Conservation (phyloP, 192 early-diverging fungal genomes). For the Umbelopsis ramanniana region DNA sequence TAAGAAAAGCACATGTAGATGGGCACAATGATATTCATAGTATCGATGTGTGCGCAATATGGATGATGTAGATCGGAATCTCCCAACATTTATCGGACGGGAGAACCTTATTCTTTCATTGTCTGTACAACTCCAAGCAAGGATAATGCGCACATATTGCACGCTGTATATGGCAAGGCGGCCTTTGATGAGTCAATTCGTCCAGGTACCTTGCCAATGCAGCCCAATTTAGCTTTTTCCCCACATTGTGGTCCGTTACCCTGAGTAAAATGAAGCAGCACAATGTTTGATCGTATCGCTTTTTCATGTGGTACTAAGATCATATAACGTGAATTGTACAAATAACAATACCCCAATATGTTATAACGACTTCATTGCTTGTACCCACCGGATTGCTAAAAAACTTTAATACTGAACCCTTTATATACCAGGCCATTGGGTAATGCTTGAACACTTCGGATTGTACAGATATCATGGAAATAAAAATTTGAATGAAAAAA, state of each 20-base stretch:
- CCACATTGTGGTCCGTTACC: too few relatives aligned
- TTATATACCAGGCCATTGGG: not conserved
- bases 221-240: too few relatives aligned
- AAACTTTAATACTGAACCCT: not conserved
- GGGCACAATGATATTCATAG: too few relatives aligned
- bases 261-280: too few relatives aligned
- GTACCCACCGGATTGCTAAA: not conserved
- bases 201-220: too few relatives aligned
- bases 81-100: not conserved
- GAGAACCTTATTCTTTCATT: not conserved
- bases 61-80: not conserved
- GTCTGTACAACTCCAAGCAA: not conserved
- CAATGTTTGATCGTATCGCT: too few relatives aligned
- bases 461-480: not conserved
- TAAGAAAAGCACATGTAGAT: too few relatives aligned
- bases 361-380: not conserved
- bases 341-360: not conserved
- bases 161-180: not conserved
- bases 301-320: too few relatives aligned
- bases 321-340: too few relatives aligned
- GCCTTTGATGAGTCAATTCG: not conserved
- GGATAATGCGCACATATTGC: not conserved
- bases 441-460: not conserved
- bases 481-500: not conserved
- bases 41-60: not conserved